Percentiles rank a stretch among this genome's conserved stretches.
Evolutionary conservation across 1,284 basidiomycete genomes (phyloP).

Genomic region (Mrakiaceae sp.): DNA sequence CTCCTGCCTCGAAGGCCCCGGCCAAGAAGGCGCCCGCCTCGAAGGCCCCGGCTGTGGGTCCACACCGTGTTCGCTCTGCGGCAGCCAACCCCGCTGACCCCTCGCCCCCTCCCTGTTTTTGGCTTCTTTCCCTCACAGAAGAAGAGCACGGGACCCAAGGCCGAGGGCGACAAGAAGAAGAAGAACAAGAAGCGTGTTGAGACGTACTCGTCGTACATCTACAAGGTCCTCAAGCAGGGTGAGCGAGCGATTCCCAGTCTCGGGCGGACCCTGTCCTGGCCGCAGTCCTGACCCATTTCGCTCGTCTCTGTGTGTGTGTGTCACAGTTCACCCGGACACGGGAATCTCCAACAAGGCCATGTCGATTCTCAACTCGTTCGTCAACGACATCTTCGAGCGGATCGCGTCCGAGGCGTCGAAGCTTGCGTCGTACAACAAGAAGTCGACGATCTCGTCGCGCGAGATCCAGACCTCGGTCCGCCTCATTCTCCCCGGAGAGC

Average conservation of each 20-base stretch:
- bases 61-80: too few species aligned
- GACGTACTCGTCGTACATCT: conserved; percentile 89
- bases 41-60: conserved; percentile 6
- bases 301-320: not conserved
- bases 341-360: conserved; percentile 94
- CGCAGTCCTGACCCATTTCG: not conserved
- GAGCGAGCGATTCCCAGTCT: not conserved
- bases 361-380: conserved; percentile 86
- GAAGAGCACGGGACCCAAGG: conserved; percentile 52
- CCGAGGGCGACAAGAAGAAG: conserved; percentile 70
- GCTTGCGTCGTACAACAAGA: conserved; percentile 85
- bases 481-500: conserved; percentile 78
- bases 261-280: not conserved
- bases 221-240: conserved; percentile 54
- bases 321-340: conserved; percentile 71
- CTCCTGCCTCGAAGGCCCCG: conserved; percentile 53
- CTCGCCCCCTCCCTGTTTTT: not conserved
- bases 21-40: conserved; percentile 13
- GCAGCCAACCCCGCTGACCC: not conserved
- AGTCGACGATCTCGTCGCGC: conserved; percentile 85
- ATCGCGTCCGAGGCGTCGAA: conserved; percentile 84
- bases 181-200: conserved; percentile 76
- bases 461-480: conserved; percentile 87
- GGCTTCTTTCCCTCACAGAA: conserved; percentile 34
- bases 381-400: conserved; percentile 87